Percentiles rank a stretch among this genome's conserved stretches.
These are phyloP conservation scores for Vitis rotundifolia DNA, from an alignment of 164 flowering plant species.

Conservation along the genomic window DNA sequence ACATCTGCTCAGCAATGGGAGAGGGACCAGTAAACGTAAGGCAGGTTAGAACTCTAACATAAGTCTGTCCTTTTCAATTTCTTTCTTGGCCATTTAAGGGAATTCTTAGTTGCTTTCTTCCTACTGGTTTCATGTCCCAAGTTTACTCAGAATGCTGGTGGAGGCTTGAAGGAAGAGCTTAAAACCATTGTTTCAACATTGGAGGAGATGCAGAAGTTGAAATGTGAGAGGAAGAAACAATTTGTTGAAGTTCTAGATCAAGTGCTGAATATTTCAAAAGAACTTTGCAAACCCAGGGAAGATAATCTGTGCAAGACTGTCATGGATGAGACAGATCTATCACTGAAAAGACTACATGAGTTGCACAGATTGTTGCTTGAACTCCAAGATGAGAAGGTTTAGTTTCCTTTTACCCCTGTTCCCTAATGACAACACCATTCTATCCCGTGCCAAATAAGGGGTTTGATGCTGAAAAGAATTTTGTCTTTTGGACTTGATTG, in stretches of 20 bases:
- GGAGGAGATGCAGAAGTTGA: conserved; percentile 44
- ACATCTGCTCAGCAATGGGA: conserved; percentile 62
- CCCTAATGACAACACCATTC: background rate
- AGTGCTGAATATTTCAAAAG: conserved; percentile 29
- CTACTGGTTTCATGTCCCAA: conserved; percentile 2
- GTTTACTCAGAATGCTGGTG: conserved; percentile 22
- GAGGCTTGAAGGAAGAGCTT: conserved; percentile 44
- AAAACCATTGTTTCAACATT: conserved; percentile 29
- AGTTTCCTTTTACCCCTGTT: background rate
- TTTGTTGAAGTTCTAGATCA: conserved; percentile 41
- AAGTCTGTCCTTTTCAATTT: background rate
- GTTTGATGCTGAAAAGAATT: background rate
- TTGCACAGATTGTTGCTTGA: conserved; percentile 26
- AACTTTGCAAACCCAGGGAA: conserved; percentile 23
- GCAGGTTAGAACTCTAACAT: conserved; percentile 33
- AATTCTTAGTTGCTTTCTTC: background rate
- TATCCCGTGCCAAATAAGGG: background rate
- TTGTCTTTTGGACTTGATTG: background rate
- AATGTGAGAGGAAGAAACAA: conserved; percentile 35
- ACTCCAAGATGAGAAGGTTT: conserved; percentile 48
- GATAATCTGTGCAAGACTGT: background rate
- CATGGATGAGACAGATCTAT: conserved; percentile 40
- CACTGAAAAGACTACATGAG: conserved; percentile 38
- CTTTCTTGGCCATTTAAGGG: background rate
- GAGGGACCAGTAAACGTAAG: conserved; percentile 48